Evolutionary conservation across 768 basidiomycete species (phyloP), one percentile per base, ranked within the genome.

Genomic region (Lyophyllum semitale): DNA sequence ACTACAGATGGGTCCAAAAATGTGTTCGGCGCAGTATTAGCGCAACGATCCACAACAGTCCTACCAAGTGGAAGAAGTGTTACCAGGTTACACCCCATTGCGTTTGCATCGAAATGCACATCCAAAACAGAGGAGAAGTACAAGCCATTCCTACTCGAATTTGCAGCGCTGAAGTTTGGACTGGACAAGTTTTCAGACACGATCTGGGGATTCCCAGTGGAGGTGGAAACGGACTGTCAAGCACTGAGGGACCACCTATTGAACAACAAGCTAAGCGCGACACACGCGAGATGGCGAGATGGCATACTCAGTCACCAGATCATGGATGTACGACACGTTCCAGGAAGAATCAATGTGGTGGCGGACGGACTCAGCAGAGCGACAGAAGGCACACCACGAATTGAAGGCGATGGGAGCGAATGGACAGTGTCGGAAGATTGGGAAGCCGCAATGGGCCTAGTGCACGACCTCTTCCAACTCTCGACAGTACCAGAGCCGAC

Each of bases 1-100:
- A 72, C 67, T 0, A 72, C 68, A 0, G 71, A 77, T 44, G 71
- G 67, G 0, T 70, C 61, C 23, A 68, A 71, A 46, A 57, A 63
- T 11, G 72, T 65, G 0, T 77, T 75, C 51, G 73, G 62, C 0
- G 73, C 58, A 1, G 55, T 72, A 0, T 56, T 76, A 1, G 29
- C 66, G 0, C 76, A 76, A 48, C 29, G 47, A 1, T 49, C 61
- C 13, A 48, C 49, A 4, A 61, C 57, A 15, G 49, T 49, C 2
- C 44, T 61, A 1, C 61, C 65, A 2, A 55, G 53, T 17, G 67
- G 73, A 0, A 56, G 49, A n/a, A 45, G 5, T 2, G 59, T 65
- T 8, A 25, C 30, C 13, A 40, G 54, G 22, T 18, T 55, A 6
- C 66, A 68, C 58, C 71, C 72, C 0, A 53, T 73, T 1, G 69